A percentile compares a stretch with the other conserved stretches of the same genome.
phyloP scores from a whole-genome alignment of 1,139 yeast genomes.

The Arxiozyma heterogenica region DNA sequence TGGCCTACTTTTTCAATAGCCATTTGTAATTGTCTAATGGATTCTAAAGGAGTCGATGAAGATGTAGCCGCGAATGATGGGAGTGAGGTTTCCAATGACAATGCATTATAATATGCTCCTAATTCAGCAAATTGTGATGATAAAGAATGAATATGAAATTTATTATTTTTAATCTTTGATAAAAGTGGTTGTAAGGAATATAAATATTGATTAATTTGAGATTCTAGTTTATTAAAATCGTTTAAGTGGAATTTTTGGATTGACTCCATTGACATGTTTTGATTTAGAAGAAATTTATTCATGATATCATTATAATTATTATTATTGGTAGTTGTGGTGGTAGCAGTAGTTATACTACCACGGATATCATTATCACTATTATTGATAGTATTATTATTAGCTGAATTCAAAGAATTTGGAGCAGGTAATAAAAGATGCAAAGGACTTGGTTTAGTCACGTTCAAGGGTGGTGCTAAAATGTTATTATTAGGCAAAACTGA shows the following conservation, averaged over 20 bases:
- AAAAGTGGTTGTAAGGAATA: slow-evolving; percentile 49
- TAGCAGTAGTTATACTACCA: no score
- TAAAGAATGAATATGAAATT: slow-evolving; percentile 29
- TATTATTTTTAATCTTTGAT: slow-evolving; percentile 53
- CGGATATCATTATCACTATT: background rate
- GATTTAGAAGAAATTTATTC: background rate
- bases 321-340: slow-evolving; percentile 3
- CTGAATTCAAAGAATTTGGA: slow-evolving; percentile 27
- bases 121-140: slow-evolving; percentile 37
- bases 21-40: background rate
- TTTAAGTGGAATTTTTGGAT: background rate
- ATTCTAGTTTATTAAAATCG: slow-evolving; percentile 46
- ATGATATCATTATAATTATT: background rate
- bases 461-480: slow-evolving; percentile 46
- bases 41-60: slow-evolving; percentile 6
- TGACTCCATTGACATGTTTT: background rate
- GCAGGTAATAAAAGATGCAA: slow-evolving; percentile 59
- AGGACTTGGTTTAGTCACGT: slow-evolving; percentile 47
- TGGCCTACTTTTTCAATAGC: slow-evolving; percentile 73
- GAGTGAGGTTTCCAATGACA: slow-evolving; percentile 54
- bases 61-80: slow-evolving; percentile 30
- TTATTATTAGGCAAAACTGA: slow-evolving; percentile 46
- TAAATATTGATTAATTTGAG: slow-evolving; percentile 48
- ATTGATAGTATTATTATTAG: slow-evolving; percentile 10
- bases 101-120: slow-evolving; percentile 54